These are phyloP conservation scores for Histomonas meleagridis DNA, from an alignment of 208 protist genomes.

Conservation along the genomic window DNA sequence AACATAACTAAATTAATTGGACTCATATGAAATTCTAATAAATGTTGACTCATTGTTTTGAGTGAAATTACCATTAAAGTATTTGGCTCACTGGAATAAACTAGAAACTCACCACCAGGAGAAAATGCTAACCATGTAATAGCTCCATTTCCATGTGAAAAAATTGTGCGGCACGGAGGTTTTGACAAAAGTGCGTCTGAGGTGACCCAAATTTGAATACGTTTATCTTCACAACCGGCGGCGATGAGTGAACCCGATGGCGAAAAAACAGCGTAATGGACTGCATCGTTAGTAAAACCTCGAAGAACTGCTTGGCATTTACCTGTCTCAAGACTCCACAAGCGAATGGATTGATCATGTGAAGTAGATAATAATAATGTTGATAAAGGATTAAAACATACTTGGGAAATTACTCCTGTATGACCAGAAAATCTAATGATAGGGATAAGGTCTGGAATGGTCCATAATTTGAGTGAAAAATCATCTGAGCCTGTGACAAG, in stretches of 20 bases:
- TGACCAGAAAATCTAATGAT: neutral
- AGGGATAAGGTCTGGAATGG: neutral
- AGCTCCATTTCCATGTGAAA: neutral
- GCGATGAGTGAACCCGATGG: constrained; percentile 13
- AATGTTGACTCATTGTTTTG: neutral
- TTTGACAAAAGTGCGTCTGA: neutral
- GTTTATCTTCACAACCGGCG: constrained; percentile 3
- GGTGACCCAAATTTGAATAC: neutral
- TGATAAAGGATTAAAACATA: neutral
- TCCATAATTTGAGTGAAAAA: neutral
- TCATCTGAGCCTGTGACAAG: neutral
- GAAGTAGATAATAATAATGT: neutral
- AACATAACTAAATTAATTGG: neutral
- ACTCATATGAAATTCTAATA: neutral
- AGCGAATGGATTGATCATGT: constrained; percentile 1
- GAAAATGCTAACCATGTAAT: neutral
- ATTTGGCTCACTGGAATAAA: neutral
- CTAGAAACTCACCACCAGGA: constrained; percentile 4
- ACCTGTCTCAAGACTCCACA: neutral
- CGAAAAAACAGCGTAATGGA: neutral
- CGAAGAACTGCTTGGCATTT: neutral
- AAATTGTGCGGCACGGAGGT: neutral
- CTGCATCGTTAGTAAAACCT: neutral
- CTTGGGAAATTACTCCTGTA: neutral
- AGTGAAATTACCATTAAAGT: neutral